Percentiles rank a stretch among this genome's conserved stretches.
phyloP scores from a whole-genome alignment of 148 eudicot species.

The Pouteria glomerata region DNA sequence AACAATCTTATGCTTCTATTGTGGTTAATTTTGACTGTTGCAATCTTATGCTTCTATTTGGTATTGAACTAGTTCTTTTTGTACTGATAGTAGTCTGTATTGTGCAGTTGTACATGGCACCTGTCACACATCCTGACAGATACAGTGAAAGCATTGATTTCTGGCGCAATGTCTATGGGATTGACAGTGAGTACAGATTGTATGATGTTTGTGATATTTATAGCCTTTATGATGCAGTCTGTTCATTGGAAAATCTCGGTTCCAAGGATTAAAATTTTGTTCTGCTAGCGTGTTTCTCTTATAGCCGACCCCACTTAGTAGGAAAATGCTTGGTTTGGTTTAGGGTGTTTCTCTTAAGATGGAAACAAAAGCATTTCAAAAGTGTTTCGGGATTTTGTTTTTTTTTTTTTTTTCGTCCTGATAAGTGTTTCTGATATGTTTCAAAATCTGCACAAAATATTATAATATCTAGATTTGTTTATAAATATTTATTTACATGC shows the following conservation, averaged over 20 bases:
- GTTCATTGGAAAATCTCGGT: background rate
- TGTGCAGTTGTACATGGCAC: slow-evolving; percentile 92
- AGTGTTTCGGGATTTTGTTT: too few species aligned
- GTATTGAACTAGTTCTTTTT: background rate
- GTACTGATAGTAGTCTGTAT: slow-evolving; percentile 13
- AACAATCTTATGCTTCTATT: slow-evolving; percentile 3
- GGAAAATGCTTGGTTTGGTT: too few species aligned
- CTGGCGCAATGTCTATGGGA: slow-evolving; percentile 98
- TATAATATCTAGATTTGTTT: too few species aligned
- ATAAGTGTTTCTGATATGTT: too few species aligned
- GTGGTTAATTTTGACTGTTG: slow-evolving; percentile 5
- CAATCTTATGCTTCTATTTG: background rate
- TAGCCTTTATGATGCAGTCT: background rate
- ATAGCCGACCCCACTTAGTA: too few species aligned
- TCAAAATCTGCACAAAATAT: too few species aligned
- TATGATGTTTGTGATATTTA: background rate
- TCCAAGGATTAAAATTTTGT: too few species aligned
- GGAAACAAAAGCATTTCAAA: too few species aligned
- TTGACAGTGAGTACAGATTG: slow-evolving; percentile 62
- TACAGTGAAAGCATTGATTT: slow-evolving; percentile 83
- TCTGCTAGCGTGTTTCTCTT: too few species aligned
- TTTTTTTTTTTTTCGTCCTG: too few species aligned
- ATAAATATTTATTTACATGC: too few species aligned
- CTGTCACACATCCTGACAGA: slow-evolving; percentile 89
- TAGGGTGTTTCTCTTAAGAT: too few species aligned